phyloP scores from a whole-genome alignment of 2,329 filamentous ascomycete genomes.

The Elsinoe batatas region DNA sequence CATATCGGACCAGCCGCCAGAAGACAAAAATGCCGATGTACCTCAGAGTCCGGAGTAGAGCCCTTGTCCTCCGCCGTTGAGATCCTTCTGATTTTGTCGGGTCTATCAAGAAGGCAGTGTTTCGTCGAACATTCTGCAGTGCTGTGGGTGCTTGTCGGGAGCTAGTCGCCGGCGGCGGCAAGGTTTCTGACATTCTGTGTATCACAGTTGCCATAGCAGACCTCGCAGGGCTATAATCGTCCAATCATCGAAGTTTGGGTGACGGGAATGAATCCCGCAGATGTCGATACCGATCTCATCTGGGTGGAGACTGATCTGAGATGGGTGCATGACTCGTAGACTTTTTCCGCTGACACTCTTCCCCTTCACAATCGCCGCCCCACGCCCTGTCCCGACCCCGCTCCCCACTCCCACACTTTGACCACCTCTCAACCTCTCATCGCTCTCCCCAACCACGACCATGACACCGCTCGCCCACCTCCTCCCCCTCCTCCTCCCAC shows the following conservation, averaged over 20 bases:
- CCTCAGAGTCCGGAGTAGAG: constrained; percentile 29
- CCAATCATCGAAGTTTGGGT: too few species aligned
- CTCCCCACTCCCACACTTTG: constrained; percentile 51
- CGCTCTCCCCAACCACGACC: not conserved
- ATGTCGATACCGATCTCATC: not conserved
- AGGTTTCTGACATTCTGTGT: not conserved
- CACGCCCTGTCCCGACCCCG: constrained; percentile 35
- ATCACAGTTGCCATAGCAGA: not conserved
- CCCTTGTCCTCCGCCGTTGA: constrained; percentile 29
- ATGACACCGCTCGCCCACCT: constrained; percentile 6
- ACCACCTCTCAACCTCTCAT: not conserved
- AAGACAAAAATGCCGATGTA: constrained; percentile 33
- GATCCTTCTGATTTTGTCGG: constrained; percentile 25
- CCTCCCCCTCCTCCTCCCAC: constrained; percentile 16
- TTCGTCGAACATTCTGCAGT: constrained; percentile 20
- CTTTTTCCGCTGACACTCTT: constrained; percentile 14
- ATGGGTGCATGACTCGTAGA: constrained; percentile 3
- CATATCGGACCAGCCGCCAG: constrained; percentile 34
- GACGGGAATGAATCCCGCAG: not conserved
- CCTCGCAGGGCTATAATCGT: not conserved
- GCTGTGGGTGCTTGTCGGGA: not conserved
- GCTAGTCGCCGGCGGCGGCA: not conserved
- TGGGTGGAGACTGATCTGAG: not conserved
- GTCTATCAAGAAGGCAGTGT: constrained; percentile 30
- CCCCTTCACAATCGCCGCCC: constrained; percentile 17